Evolutionary conservation across 192 early-diverging fungal genomes (phyloP), one percentile per base, ranked within the genome.

Genomic region (Backusella sp.): DNA sequence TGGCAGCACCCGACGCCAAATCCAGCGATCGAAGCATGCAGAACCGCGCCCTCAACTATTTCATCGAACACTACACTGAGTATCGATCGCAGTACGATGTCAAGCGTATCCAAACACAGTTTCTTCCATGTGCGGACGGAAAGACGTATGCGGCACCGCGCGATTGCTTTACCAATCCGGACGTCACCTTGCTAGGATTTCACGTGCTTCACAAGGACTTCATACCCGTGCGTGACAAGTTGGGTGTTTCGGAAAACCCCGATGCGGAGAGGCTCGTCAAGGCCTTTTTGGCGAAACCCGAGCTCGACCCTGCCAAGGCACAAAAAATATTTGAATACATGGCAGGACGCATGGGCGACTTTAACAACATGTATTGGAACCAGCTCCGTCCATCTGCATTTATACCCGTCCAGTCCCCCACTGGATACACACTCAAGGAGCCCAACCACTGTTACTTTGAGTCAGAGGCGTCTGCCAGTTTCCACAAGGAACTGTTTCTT

Each of bases 231-330:
- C 84, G 86, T 1, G 84, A 86, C 6, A 92, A 90, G 79, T 82
- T 97, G 35, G 91, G 93, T 0, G 88, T 96, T 17, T 42, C 70
- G 19, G 83, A 87, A 23, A 82, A 91, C 42, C 96, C 96, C 1
- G 49, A 76, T 15, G 76, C 86, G 0, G 75, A 59, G 0, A 68
- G 71, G 17, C 28, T 88, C 6, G 17, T 91, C 4, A 71, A 82
- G 23, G 80, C 80, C 0, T 82, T 93, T 15, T 19, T 68, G 6
- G 36, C 83, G 26, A 35, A 74, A 6, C 76, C 80, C 4, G 79
- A 83, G 3, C 11, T 68, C 7, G 71, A 84, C 6, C 69, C 77
- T 1, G 79, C 73, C 2, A 32, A n/a, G 6, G 82, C 83, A 5
- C 81, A 77, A 3, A 62, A 68, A 0, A 79, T 92, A 1, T 94